A percentile compares a stretch with the other conserved stretches of the same genome.
Conservation (phyloP, 441 rosid species). For the Geranium incanum region DNA sequence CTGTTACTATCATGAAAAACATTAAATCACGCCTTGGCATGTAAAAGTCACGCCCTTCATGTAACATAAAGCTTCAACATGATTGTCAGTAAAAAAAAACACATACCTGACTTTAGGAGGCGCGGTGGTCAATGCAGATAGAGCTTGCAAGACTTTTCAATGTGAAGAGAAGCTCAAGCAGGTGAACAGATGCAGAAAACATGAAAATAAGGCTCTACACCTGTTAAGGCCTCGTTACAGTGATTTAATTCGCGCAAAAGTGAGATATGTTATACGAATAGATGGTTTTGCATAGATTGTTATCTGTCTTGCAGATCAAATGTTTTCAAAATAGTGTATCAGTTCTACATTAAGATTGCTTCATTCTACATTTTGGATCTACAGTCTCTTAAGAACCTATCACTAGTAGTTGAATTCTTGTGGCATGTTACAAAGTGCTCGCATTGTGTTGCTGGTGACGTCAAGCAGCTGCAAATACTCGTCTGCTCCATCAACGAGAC, state of each 20-base stretch:
- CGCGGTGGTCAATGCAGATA: background rate
- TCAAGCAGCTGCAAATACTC: constrained; percentile 90
- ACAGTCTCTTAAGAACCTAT: constrained; percentile 16
- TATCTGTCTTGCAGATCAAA: background rate
- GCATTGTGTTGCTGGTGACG: constrained; percentile 58
- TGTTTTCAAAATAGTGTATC: background rate
- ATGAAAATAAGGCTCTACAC: background rate
- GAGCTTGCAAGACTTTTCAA: background rate
- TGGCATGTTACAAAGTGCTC: constrained; percentile 56
- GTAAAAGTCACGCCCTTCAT: background rate
- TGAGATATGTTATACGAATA: background rate
- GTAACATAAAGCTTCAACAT: background rate
- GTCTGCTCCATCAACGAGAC: constrained; percentile 87
- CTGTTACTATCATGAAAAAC: background rate
- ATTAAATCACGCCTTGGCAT: background rate
- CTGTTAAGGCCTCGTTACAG: background rate
- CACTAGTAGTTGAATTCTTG: constrained; percentile 41
- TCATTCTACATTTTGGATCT: background rate
- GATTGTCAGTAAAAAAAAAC: background rate
- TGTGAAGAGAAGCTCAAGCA: background rate
- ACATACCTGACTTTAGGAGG: background rate
- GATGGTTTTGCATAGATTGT: background rate
- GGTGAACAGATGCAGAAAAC: background rate
- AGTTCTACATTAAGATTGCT: background rate
- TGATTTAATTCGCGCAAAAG: background rate